Base-by-base conservation (phyloP, 2,329 filamentous ascomycete genomes). In the Zelopaecilomyces penicillatus region DNA sequence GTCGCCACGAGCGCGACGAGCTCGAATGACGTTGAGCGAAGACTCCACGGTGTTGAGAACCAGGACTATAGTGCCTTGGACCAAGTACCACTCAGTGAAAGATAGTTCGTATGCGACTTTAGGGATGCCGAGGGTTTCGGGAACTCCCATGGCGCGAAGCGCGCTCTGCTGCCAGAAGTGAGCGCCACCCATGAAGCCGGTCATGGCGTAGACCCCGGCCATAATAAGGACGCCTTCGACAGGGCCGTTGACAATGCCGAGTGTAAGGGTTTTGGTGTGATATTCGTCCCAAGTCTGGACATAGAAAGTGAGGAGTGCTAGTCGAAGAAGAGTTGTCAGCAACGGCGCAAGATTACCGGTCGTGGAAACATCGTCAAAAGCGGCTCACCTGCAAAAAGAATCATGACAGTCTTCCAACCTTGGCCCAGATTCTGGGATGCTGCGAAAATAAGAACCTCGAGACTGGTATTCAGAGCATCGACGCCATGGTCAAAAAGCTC, bases 221-320 rank as follows among this genome's bases (percentile, higher is more conserved):
- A 98, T 75, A 35, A 87, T 89, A 39, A 97, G 68, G 45, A 98
- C 84, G 42, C 93, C 93, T 67, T 98, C 93, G 33, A 98, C 93
- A 4, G 93, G 93, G 0, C 93, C 93, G 52, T 91, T 96, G 53
- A 98, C 76, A 50, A 97, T 71, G 47, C 93, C 93, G 5, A 98
- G 78, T 2, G 89, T 96, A 39, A 98, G 78, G 3, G 90, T 93
- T 65, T 96, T 90, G 42, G 93, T 98, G 69, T 97, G 91, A 68
- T 97, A 98, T 65, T 97, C 93, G 61, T 98, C 93, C 93, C 93
- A 98, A 31, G 93, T 97, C 65, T 97, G 93, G 36, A 97, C 85
- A 65, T 97, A 97, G 66, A 98, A 98, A n/a, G 93, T 96, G 57
- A 94, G 73, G 47, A 91, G 80, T 5, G 86, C 84, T 88, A 49